Conservation (phyloP, 495 filamentous ascomycete genomes). For the Apodospora peruviana region DNA sequence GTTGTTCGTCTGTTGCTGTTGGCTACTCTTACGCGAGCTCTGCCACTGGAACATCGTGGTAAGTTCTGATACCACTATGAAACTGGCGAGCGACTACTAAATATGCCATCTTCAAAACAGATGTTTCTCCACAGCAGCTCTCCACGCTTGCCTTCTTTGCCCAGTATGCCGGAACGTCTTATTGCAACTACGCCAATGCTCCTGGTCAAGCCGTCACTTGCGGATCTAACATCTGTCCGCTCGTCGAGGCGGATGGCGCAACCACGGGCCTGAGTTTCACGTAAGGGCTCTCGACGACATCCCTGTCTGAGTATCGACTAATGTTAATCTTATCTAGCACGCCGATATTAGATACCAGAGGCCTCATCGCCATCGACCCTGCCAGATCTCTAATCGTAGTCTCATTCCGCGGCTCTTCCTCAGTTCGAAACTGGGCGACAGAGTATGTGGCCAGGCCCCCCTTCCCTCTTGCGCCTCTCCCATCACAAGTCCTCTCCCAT, state of each 20-base stretch:
- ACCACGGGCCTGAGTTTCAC: conserved; percentile 51
- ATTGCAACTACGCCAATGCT: conserved; percentile 54
- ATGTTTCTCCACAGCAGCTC: conserved; percentile 31
- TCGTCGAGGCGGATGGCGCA: conserved; percentile 49
- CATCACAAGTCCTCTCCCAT: background rate
- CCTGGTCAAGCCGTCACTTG: conserved; percentile 53
- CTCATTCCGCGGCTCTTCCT: conserved; percentile 61
- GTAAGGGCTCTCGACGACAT: too few relatives aligned
- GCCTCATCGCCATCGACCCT: conserved; percentile 63
- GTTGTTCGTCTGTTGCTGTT: too few relatives aligned
- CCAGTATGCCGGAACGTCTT: conserved; percentile 65
- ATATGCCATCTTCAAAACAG: background rate
- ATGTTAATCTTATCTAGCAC: conserved; percentile 31
- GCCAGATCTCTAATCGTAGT: conserved; percentile 59
- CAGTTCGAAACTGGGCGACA: conserved; percentile 61
- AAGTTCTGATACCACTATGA: background rate
- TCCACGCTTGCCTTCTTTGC: conserved; percentile 55
- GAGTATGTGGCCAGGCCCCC: conserved; percentile 32
- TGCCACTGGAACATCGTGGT: background rate
- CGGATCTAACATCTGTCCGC: conserved; percentile 51
- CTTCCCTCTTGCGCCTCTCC: background rate
- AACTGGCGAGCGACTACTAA: background rate
- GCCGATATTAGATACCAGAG: conserved; percentile 54
- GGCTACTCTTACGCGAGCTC: too few relatives aligned
- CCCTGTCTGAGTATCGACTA: too few relatives aligned